Evolutionary conservation across 495 filamentous ascomycete species (phyloP), one percentile per base, ranked within the genome.

Genomic region (Penicillium simplicissimum): DNA sequence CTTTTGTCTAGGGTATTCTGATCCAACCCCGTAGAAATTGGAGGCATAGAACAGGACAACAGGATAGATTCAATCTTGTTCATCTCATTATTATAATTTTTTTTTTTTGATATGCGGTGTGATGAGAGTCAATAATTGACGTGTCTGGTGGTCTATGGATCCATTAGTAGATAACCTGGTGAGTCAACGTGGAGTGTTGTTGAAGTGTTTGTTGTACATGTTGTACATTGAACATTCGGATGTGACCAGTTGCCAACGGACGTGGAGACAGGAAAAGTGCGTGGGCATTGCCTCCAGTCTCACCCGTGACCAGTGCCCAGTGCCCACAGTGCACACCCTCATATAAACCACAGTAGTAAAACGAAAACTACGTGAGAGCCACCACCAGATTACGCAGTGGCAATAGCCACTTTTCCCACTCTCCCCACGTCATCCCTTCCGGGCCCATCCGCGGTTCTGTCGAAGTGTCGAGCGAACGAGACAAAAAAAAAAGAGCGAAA

Each of bases 381-480:
- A 37, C 55, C 47, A 17, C 13, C 33, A 1, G 0, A 31, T 5
- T 2, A 13, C 10, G 23, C 45, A 23, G 64, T 69, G 67, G 67
- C 58, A 69, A 56, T 64, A 67, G 35, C 25, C 43, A 28, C 60
- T 37, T 19, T 17, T 1, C 40, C 17, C 38, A 17, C 25, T 15
- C 40, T 43, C 47, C 56, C 45, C 49, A 63, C 60, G 60, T 66
- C 64, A 63, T 63, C 36, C 45, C 55, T 40, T 60, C 60, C 57
- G 57, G 8, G 13, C 9, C 13, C 57, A 55, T 56, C 66, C 66
- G 59, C 42, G 58, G 61, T 67, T 62, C 63, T n/a, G n/a, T n/a
- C n/a, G n/a, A n/a, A n/a, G n/a, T n/a, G n/a, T n/a, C n/a, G n/a
- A n/a, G n/a, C n/a, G 42, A 45, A 45, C 19, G 42, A 45, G 17